Evolutionary conservation across 208 protist species (phyloP), one percentile per base, ranked within the genome.

Genomic region (Leishmania aethiopica): DNA sequence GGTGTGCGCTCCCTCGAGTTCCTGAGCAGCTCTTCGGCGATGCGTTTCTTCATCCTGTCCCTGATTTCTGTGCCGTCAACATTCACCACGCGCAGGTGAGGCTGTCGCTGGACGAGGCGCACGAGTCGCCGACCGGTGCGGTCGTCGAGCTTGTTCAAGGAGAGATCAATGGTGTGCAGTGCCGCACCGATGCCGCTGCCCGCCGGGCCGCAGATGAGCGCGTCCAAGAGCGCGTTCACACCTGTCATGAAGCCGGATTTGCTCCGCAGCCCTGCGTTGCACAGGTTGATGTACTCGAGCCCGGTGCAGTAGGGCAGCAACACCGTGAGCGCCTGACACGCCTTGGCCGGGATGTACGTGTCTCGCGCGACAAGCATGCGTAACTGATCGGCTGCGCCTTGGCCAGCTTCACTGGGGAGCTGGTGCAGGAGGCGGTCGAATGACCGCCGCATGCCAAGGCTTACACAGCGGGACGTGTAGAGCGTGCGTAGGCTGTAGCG

Each of bases 141-240:
- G 60, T 91, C 88, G 49, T 81, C 79, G 35, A 93, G 81, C 22
- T 42, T 69, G 60, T 92, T 92, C 4, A 59, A 32, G 37, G 84
- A 89, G 25, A 92, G 40, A 67, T 92, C 83, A 22, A 92, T 73
- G 64, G 75, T 88, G 22, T 81, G 78, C 28, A 92, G 57, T n/a
- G 40, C 70, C 2, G 72, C 75, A 67, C 83, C 83, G 32, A 51
- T 64, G 32, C 76, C 64, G 49, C 59, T n/a, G 49, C 19, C 1
- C 3, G 17, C 64, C 5, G 10, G 35, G 10, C 62, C 32, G 10
- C 7, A 59, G 15, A 53, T 42, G 42, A 85, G 64, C 37, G 82
- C 79, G 40, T 72, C 80, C 57, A 89, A 70, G 42, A 92, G 70
- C n/a, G 89, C 55, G 15, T 80, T 75, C 19, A 84, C 77, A n/a